Conservation (phyloP, 768 basidiomycete species). For the Rhodosporidiobolus sp. region DNA sequence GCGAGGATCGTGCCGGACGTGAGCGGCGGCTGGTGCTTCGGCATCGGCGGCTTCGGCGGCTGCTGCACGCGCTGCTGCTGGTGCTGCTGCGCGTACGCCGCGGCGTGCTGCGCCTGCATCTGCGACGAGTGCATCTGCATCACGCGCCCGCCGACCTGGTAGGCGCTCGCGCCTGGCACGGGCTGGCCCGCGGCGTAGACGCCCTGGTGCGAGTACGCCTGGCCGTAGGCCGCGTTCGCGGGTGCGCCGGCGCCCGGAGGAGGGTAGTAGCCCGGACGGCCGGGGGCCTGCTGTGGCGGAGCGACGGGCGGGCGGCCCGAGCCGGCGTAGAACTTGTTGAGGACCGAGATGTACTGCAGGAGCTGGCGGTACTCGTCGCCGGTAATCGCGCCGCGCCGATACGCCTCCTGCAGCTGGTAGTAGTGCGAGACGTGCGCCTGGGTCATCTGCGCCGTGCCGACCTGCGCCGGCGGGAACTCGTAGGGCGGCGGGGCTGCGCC, state of each 20-base stretch:
- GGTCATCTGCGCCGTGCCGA: slow-evolving; percentile 19
- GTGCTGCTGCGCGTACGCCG: background rate
- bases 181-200: slow-evolving; percentile 3
- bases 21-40: slow-evolving; percentile 13
- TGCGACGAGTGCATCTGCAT: background rate
- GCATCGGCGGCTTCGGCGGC: background rate
- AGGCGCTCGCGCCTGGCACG: background rate
- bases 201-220: slow-evolving; percentile 9
- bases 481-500: background rate
- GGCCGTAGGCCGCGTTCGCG: background rate
- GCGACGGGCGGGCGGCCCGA: background rate
- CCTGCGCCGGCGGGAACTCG: slow-evolving; percentile 11
- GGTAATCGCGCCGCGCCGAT: background rate
- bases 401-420: slow-evolving; percentile 18
- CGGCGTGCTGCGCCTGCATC: background rate
- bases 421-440: slow-evolving; percentile 28
- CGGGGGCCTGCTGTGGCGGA: background rate
- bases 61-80: slow-evolving; percentile 1
- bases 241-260: too few species aligned
- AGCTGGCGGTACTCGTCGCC: slow-evolving; percentile 4
- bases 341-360: slow-evolving; percentile 20
- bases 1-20: slow-evolving; percentile 35
- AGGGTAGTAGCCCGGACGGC: background rate
- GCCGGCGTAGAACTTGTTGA: background rate
- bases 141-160: background rate